Percentiles rank a stretch among this genome's conserved stretches.
Evolutionary conservation across 768 basidiomycete genomes (phyloP).

Genomic region (Kwoniella europaea): DNA sequence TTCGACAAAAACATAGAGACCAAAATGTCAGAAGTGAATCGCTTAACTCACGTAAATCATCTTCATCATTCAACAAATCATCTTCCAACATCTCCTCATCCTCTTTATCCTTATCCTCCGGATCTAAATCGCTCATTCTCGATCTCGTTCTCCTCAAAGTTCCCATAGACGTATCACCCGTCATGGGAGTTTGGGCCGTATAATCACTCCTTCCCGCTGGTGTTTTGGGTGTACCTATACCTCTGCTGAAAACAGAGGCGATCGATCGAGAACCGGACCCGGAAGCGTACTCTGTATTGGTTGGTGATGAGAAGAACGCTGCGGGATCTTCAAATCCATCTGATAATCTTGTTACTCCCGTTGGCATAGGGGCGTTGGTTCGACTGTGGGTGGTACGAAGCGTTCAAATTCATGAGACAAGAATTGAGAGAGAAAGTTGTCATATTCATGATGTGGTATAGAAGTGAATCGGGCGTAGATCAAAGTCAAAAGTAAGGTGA

Average conservation of each 20-base stretch:
- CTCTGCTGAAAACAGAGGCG: constrained; percentile 1
- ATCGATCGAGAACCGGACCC: neutral
- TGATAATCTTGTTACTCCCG: constrained; percentile 42
- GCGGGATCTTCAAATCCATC: constrained; percentile 58
- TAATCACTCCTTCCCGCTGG: constrained; percentile 12
- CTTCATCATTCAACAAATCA: constrained; percentile 35
- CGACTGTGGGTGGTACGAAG: constrained; percentile 33
- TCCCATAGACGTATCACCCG: neutral
- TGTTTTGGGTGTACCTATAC: constrained; percentile 10
- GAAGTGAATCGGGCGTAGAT: too few relatives aligned
- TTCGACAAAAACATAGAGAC: too few relatives aligned
- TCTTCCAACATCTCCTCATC: constrained; percentile 23
- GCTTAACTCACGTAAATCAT: constrained; percentile 18
- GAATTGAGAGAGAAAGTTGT: too few relatives aligned
- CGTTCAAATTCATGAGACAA: too few relatives aligned
- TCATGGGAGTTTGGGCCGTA: constrained; percentile 13
- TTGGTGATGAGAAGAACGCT: constrained; percentile 55
- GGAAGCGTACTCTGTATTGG: neutral
- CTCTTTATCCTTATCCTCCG: constrained; percentile 30
- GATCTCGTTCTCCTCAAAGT: neutral
- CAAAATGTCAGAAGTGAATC: too few relatives aligned
- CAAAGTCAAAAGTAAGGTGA: too few relatives aligned
- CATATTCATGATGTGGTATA: too few relatives aligned
- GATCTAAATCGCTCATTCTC: constrained; percentile 33
- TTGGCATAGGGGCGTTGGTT: constrained; percentile 54